Evolutionary conservation across 139 green algal genomes (phyloP), one percentile per base, ranked within the genome.

Genomic region (Chlamydomonas sphaeroides): DNA sequence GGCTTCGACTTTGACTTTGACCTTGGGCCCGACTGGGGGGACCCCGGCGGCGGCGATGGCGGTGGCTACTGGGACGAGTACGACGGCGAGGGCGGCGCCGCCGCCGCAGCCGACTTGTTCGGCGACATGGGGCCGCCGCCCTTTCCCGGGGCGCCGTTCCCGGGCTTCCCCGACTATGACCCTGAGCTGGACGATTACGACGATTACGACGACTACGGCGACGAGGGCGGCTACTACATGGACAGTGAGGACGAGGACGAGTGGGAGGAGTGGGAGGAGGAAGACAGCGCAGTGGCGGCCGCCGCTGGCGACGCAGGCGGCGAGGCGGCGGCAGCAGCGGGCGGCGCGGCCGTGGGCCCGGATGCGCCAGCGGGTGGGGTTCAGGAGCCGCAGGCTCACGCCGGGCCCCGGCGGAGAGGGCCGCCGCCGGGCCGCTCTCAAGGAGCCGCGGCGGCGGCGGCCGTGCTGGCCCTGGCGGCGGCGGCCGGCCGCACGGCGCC

Each of bases 1-100:
- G 75, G 65, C 14, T 82, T 73, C 28, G 75, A 82, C 41, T 63
- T 73, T 21, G 75, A 82, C 18, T 17, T 20, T 10, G 56, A 63
- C 56, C 10, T 63, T 5, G 56, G 32, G 5, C 42, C 71, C 32
- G 75, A 42, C 14, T 82, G 75, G 63, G 30, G 7, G 26, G 59
- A 35, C 18, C 30, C 38, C n/a, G 59, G 59, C 59, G 59, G n/a
- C n/a, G n/a, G 30, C n/a, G 59, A 18, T 3, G 30, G 30, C 5
- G 59, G 59, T 14, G 59, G n/a, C 14, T 66, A 38, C 59, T 25
- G 30, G n/a, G 59, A 66, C n/a, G 59, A 35, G 18, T 18, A 38
- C 59, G n/a, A 4, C 30, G 23, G 6, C 10, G 21, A 6, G 18
- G 23, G 56, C 2, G 56, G 23, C 56, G 56, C 23, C 23, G 56